A percentile compares a stretch with the other conserved stretches of the same genome.
Evolutionary conservation across 192 early-diverging fungal genomes (phyloP).

Genomic region (Umbelopsis isabellina): DNA sequence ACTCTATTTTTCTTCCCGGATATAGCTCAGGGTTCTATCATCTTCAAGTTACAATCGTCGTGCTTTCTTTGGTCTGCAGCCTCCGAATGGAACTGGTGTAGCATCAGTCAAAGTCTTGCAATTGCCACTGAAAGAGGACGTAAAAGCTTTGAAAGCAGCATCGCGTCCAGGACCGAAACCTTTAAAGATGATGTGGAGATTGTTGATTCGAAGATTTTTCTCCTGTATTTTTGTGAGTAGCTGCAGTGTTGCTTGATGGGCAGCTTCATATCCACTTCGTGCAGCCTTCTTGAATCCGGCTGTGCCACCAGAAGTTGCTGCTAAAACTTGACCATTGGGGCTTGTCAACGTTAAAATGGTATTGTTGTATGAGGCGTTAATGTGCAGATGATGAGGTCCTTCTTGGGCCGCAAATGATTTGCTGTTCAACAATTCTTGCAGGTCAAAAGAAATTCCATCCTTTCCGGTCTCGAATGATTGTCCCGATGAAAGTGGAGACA

Average conservation of each 20-base stretch:
- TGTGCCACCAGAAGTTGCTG: slow-evolving; percentile 78
- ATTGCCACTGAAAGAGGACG: slow-evolving; percentile 70
- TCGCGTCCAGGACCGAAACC: slow-evolving; percentile 92
- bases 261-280: slow-evolving; percentile 88
- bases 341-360: slow-evolving; percentile 85
- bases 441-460: background rate
- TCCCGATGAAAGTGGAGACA: no score
- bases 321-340: slow-evolving; percentile 67
- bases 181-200: slow-evolving; percentile 80
- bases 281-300: slow-evolving; percentile 88
- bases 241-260: slow-evolving; percentile 83
- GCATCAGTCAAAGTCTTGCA: slow-evolving; percentile 81
- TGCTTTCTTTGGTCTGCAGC: slow-evolving; percentile 88
- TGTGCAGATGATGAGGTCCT: slow-evolving; percentile 55
- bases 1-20: background rate
- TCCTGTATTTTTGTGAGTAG: slow-evolving; percentile 70
- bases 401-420: background rate
- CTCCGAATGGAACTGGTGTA: slow-evolving; percentile 90
- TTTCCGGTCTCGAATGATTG: no score
- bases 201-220: slow-evolving; percentile 63
- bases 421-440: background rate
- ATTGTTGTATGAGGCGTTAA: slow-evolving; percentile 77
- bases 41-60: slow-evolving; percentile 72
- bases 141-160: slow-evolving; percentile 86
- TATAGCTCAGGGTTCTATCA: background rate